Evolutionary conservation across 1,139 yeast species (phyloP), one percentile per base, ranked within the genome.

Genomic region (Kodamaea suecica): DNA sequence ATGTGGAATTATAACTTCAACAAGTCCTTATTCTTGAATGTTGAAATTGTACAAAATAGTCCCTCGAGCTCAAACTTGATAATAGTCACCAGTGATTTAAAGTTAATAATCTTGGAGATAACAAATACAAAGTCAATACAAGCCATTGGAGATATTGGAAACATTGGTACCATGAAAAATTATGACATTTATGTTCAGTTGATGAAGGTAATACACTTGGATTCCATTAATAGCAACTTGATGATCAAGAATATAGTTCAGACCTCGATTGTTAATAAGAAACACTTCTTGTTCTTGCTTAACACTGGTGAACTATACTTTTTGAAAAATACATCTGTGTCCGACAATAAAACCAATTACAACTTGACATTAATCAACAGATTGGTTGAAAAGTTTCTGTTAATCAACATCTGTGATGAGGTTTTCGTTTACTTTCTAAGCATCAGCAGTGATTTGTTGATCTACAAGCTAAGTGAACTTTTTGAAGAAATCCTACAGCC

Each of bases 1-100:
- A 47, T 66, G 7, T 69, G 74, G 73, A 59, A 67, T 35, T 63
- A 66, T 37, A 58, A 60, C 39, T 61, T 70, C 39, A 34, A 33
- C n/a, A 55, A 59, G 29, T 57, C 53, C 30, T 41, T 48, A 12
- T 55, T 67, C 24, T 33, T 63, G 15, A 47, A 47, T 16, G 47
- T 56, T 33, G 62, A 61, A 14, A 39, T 56, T 2, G 45, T 49
- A 12, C 43, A 44, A 7, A 33, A 41, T 7, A 31, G 39, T 5
- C 39, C 41, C 29, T n/a, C 27, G 10, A 23, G 37, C 24, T 43
- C 52, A 32, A 48, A 59, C 29, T 48, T 67, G 12, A 47, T 66
- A 2, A 39, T 68, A 20, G 51, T 68, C 16, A 57, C 69, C 11
- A 43, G 47, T 27, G 66, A 63, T 35, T 49, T 46, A 35, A 55